These are phyloP conservation scores for Boletus smithii DNA, from an alignment of 1,284 basidiomycete species.

Conservation along the genomic window DNA sequence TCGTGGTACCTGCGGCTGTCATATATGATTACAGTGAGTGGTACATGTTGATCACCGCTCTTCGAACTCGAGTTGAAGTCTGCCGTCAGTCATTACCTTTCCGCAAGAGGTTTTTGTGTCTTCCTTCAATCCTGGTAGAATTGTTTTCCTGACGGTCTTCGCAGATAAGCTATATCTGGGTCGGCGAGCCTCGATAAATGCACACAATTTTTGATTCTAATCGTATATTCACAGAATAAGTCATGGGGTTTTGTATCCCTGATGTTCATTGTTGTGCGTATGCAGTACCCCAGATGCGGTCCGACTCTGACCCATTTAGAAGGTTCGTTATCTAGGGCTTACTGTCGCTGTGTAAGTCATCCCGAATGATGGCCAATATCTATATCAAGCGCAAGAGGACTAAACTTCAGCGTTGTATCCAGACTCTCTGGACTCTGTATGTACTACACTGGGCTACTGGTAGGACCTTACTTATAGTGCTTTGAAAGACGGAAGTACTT, in stretches of 20 bases:
- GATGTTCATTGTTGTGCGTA: conserved; percentile 21
- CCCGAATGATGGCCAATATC: background rate
- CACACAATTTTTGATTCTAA: conserved; percentile 2
- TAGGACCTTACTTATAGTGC: background rate
- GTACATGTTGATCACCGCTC: too few species aligned
- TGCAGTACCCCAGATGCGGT: background rate
- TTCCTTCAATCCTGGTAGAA: background rate
- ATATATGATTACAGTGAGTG: conserved; percentile 25
- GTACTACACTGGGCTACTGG: background rate
- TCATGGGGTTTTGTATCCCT: conserved; percentile 20
- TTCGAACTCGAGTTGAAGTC: background rate
- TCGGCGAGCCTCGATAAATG: conserved; percentile 6
- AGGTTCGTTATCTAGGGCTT: conserved; percentile 24
- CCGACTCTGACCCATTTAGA: conserved; percentile 1
- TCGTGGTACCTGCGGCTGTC: conserved; percentile 8
- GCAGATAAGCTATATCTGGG: conserved; percentile 22
- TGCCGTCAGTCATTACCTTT: conserved; percentile 17
- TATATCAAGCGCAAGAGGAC: background rate
- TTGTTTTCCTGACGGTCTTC: background rate
- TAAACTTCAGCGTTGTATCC: background rate
- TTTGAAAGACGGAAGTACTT: conserved; percentile 15
- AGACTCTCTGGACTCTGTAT: conserved; percentile 16
- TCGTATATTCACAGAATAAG: conserved; percentile 8
- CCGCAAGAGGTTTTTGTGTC: conserved; percentile 13
- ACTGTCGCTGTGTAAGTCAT: conserved; percentile 13